Evolutionary conservation across 495 filamentous ascomycete species (phyloP).

Genomic region (Aspergillus indologenus): DNA sequence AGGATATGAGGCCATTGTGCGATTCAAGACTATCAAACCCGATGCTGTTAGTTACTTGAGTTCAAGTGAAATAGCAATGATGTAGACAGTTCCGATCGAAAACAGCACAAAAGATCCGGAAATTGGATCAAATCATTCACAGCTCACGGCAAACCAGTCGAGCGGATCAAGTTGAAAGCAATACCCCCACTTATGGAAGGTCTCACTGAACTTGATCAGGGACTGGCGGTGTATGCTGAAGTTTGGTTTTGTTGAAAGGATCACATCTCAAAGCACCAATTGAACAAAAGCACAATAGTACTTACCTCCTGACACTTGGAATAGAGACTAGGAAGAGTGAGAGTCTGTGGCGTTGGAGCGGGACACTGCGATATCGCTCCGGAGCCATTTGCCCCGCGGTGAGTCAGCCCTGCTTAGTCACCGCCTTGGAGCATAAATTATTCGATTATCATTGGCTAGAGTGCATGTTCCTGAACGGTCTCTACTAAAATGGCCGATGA

Average conservation of each 20-base stretch:
- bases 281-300: conserved; percentile 7
- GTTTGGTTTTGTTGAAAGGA: too few relatives aligned
- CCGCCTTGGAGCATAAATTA: neutral
- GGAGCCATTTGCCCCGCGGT: conserved; percentile 34
- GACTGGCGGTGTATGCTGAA: too few relatives aligned
- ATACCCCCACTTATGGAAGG: too few relatives aligned
- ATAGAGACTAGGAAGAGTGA: conserved; percentile 15
- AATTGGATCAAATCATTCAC: too few relatives aligned
- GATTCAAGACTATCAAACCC: neutral
- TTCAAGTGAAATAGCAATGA: neutral
- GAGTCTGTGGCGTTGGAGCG: conserved; percentile 24
- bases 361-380: conserved; percentile 37
- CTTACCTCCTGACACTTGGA: conserved; percentile 28
- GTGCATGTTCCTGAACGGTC: neutral
- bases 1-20: conserved; percentile 33
- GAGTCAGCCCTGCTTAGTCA: conserved; percentile 29
- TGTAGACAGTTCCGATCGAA: neutral
- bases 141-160: too few relatives aligned
- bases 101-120: too few relatives aligned
- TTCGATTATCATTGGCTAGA: conserved; percentile 20
- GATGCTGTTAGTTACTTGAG: neutral
- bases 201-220: too few relatives aligned
- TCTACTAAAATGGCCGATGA: neutral
- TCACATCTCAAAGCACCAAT: neutral
- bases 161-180: too few relatives aligned